Evolutionary conservation across 2,329 filamentous ascomycete species (phyloP).

Genomic region (Monilinia fructigena): DNA sequence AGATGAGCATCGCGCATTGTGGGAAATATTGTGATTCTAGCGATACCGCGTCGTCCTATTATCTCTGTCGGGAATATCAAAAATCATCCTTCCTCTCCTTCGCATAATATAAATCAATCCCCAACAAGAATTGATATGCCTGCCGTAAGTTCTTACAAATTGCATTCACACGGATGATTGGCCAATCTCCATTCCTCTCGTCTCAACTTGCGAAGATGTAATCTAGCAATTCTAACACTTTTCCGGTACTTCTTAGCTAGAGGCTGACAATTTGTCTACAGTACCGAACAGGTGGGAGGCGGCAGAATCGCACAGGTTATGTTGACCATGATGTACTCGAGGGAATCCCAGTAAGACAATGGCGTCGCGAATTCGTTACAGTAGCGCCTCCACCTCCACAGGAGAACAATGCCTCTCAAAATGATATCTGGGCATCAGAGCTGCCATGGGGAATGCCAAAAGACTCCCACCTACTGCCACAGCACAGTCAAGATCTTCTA

Average conservation of each 20-base stretch:
- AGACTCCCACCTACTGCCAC: conserved; percentile 73
- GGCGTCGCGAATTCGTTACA: conserved; percentile 70
- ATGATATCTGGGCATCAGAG: conserved; percentile 72
- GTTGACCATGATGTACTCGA: conserved; percentile 56
- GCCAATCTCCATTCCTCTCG: neutral
- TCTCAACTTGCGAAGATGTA: conserved; percentile 2
- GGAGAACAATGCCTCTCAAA: conserved; percentile 59
- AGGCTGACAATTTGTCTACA: conserved; percentile 24
- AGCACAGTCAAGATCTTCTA: conserved; percentile 79
- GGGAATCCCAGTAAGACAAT: conserved; percentile 80
- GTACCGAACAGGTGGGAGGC: conserved; percentile 36
- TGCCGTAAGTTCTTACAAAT: conserved; percentile 17
- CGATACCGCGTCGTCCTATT: neutral
- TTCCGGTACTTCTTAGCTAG: neutral
- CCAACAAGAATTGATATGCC: conserved; percentile 7
- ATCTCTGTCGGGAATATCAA: neutral
- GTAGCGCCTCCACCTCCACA: conserved; percentile 64
- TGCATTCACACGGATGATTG: neutral
- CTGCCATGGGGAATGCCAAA: conserved; percentile 79
- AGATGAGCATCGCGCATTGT: neutral
- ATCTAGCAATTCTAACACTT: neutral
- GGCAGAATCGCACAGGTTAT: conserved; percentile 38
- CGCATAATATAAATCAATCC: neutral
- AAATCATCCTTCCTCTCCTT: neutral
- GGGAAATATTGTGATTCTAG: neutral